Evolutionary conservation across 2,329 filamentous ascomycete genomes (phyloP).

Genomic region (Ceratocystis cacaofunesta): DNA sequence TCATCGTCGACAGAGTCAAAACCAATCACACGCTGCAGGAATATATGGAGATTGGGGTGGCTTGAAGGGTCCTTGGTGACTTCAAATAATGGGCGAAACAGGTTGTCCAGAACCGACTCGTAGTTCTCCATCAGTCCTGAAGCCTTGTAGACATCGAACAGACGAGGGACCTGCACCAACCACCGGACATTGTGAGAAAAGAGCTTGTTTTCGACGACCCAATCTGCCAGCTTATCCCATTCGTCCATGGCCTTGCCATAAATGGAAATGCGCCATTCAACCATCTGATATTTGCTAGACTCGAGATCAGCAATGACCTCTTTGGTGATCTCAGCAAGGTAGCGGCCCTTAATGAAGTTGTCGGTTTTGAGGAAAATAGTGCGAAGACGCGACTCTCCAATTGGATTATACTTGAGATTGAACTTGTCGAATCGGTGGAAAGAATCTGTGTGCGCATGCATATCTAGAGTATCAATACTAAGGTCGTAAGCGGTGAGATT

Average conservation of each 20-base stretch:
- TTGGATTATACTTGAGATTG: conserved; percentile 96
- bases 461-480: conserved; percentile 95
- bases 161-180: conserved; percentile 85
- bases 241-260: conserved; percentile 86
- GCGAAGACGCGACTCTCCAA: conserved; percentile 84
- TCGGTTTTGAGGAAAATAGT: conserved; percentile 99
- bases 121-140: conserved; percentile 76
- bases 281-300: conserved; percentile 99
- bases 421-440: conserved; percentile 99
- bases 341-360: conserved; percentile 91
- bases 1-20: conserved; percentile 98
- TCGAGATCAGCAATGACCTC: conserved; percentile 95
- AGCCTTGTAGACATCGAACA: conserved; percentile 92
- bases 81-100: conserved; percentile 89
- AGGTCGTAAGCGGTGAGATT: conserved; percentile 94
- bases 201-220: conserved; percentile 96
- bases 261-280: conserved; percentile 96
- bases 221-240: conserved; percentile 94
- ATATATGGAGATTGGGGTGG: conserved; percentile 86
- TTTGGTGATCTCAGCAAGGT: conserved; percentile 92
- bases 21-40: conserved; percentile 86
- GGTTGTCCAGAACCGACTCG: conserved; percentile 76
- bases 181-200: conserved; percentile 96
- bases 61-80: conserved; percentile 75
- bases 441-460: conserved; percentile 96